Evolutionary conservation across 176 grass and related monocot genomes (phyloP).

Genomic region (Carex cristatella): DNA sequence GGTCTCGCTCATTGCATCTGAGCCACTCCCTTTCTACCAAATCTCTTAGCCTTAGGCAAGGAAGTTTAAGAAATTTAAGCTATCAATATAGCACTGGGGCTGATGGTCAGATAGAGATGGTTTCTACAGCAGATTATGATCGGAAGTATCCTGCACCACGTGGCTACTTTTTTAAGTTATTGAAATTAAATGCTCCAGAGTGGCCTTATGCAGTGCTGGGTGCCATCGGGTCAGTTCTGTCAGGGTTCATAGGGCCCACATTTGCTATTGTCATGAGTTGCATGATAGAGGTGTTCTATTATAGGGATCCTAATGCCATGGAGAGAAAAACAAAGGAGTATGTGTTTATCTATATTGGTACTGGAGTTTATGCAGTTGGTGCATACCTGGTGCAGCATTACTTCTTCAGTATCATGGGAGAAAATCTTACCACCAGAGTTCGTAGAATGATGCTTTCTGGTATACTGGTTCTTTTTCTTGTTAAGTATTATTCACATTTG

Average conservation of each 20-base stretch:
- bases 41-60: conserved; percentile 87
- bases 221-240: conserved; percentile 79
- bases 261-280: conserved; percentile 97
- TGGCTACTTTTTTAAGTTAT: conserved; percentile 92
- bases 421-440: conserved; percentile 97
- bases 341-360: conserved; percentile 97
- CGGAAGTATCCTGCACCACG: conserved; percentile 86
- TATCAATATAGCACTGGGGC: conserved; percentile 98
- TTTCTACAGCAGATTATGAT: conserved; percentile 83
- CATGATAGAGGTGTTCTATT: conserved; percentile 97
- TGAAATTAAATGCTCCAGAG: conserved; percentile 94
- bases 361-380: conserved; percentile 77
- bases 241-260: conserved; percentile 86
- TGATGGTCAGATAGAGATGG: conserved; percentile 98
- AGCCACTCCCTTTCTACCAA: conserved; percentile 97
- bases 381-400: conserved; percentile 96
- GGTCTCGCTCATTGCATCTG: conserved; percentile 70
- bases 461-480: conserved; percentile 31
- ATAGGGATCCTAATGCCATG: conserved; percentile 72
- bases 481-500: not conserved
- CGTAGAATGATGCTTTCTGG: conserved; percentile 91
- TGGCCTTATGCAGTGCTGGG: conserved; percentile 92
- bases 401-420: conserved; percentile 99
- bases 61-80: conserved; percentile 90
- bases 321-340: conserved; percentile 82